Percentiles rank a stretch among this genome's conserved stretches.
phyloP scores from a whole-genome alignment of 768 basidiomycete species.

The Lactarius indigo region DNA sequence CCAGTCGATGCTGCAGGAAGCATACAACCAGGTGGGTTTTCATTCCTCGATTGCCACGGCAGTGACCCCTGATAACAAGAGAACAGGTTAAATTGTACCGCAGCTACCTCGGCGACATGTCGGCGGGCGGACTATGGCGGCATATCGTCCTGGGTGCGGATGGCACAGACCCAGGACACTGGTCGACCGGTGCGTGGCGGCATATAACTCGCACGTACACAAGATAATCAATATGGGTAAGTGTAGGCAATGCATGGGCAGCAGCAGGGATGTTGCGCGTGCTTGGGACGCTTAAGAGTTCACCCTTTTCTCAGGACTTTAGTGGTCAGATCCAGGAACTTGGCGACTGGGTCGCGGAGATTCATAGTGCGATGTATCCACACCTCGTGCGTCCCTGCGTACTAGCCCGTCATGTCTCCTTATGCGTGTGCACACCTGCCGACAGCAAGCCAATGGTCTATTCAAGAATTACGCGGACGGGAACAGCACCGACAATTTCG shows the following conservation, averaged over 20 bases:
- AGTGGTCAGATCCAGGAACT: constrained; percentile 55
- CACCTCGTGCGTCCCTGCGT: constrained; percentile 44
- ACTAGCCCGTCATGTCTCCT: constrained; percentile 8
- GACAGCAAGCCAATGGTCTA: constrained; percentile 45
- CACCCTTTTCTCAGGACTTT: constrained; percentile 49
- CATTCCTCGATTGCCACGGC: neutral
- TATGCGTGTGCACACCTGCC: neutral
- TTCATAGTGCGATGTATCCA: constrained; percentile 67
- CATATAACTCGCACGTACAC: neutral
- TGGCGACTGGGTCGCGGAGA: constrained; percentile 63
- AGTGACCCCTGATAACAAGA: neutral
- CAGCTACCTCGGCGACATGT: constrained; percentile 51
- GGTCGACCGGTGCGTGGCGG: constrained; percentile 62
- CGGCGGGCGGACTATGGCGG: constrained; percentile 60
- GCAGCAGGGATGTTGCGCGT: constrained; percentile 86
- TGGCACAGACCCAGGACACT: constrained; percentile 63
- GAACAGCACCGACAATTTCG: constrained; percentile 46
- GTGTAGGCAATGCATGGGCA: constrained; percentile 81
- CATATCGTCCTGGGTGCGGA: constrained; percentile 61
- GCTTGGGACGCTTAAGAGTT: constrained; percentile 65
- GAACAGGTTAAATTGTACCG: constrained; percentile 60
- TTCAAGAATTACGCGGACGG: constrained; percentile 74
- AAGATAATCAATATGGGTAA: neutral
- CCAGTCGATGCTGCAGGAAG: constrained; percentile 52
- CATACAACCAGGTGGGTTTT: constrained; percentile 52